A percentile compares a stretch with the other conserved stretches of the same genome.
Evolutionary conservation across 768 basidiomycete species (phyloP).

Genomic region (Collybia mongolica): DNA sequence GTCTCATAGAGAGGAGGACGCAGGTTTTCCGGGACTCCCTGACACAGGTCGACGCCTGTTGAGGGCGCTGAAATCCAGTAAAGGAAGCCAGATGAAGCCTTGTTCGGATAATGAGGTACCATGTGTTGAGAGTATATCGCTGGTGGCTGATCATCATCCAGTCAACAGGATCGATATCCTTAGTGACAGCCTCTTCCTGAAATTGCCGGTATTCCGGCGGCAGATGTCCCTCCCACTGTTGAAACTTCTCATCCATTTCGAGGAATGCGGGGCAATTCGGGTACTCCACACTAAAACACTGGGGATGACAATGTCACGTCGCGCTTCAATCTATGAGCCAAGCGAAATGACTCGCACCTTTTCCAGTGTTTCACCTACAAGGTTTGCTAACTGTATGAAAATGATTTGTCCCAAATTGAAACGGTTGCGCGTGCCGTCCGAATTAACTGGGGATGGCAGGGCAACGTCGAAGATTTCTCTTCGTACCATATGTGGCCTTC

Average conservation of each 20-base stretch:
- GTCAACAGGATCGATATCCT: conserved; percentile 27
- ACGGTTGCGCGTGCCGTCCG: conserved; percentile 30
- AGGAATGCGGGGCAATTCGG: conserved; percentile 34
- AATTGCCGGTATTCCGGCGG: conserved; percentile 39
- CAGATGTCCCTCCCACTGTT: conserved; percentile 41
- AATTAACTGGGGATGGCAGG: conserved; percentile 25
- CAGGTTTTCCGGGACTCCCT: conserved; percentile 35
- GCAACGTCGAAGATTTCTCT: conserved; percentile 35
- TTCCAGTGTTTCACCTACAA: conserved; percentile 40
- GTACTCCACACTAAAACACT: conserved; percentile 35
- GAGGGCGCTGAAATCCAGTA: conserved; percentile 28
- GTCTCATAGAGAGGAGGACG: conserved; percentile 36
- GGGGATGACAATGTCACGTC: conserved; percentile 1
- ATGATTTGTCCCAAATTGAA: conserved; percentile 34
- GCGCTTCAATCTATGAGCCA: not conserved
- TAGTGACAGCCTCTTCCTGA: conserved; percentile 21
- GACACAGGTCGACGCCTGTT: conserved; percentile 22
- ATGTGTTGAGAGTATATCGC: conserved; percentile 41
- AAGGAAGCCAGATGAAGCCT: conserved; percentile 44
- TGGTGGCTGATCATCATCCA: conserved; percentile 34
- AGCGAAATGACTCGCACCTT: conserved; percentile 26
- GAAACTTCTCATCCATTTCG: conserved; percentile 40
- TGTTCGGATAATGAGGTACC: conserved; percentile 44
- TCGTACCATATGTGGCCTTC: conserved; percentile 42
- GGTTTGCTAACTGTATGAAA: conserved; percentile 34